These are phyloP conservation scores for Hansenula sp. DNA, from an alignment of 1,139 yeast genomes.

Conservation along the genomic window DNA sequence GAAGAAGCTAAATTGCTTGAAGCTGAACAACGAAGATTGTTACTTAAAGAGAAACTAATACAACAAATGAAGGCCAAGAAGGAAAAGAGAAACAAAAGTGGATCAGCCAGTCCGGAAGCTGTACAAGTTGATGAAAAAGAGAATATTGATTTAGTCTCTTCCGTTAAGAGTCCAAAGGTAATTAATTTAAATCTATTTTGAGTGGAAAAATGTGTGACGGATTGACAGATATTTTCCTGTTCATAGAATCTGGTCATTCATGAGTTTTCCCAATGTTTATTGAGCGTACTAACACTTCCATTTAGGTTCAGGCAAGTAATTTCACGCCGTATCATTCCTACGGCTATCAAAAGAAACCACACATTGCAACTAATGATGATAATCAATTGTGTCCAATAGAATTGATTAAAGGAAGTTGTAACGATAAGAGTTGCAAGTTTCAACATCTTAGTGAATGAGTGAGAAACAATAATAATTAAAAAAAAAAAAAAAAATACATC, in stretches of 20 bases:
- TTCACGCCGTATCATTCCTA: constrained; percentile 10
- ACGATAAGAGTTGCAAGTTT: constrained; percentile 11
- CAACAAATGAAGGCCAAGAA: constrained; percentile 2
- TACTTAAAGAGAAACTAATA: constrained; percentile 7
- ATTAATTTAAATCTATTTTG: constrained; percentile 1
- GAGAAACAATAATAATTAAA: no score
- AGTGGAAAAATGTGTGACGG: neutral
- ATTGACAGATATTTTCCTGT: no score
- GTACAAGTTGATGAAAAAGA: neutral
- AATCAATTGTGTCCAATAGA: constrained; percentile 14
- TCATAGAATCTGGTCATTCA: no score
- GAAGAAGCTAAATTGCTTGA: constrained; percentile 2
- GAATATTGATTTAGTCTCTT: neutral
- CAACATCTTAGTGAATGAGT: constrained; percentile 6
- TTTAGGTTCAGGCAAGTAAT: constrained; percentile 6
- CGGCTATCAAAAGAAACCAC: constrained; percentile 2
- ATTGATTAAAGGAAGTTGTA: constrained; percentile 10
- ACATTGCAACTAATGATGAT: neutral
- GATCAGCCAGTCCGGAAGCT: neutral
- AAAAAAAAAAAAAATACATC: no score
- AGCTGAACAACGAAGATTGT: constrained; percentile 4
- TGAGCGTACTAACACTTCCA: constrained; percentile 10
- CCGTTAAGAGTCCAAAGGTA: constrained; percentile 13
- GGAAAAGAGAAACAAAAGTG: neutral
- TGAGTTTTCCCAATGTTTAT: neutral